Base-by-base conservation (phyloP, 192 early-diverging fungal species). In the Gigaspora rosea region DNA sequence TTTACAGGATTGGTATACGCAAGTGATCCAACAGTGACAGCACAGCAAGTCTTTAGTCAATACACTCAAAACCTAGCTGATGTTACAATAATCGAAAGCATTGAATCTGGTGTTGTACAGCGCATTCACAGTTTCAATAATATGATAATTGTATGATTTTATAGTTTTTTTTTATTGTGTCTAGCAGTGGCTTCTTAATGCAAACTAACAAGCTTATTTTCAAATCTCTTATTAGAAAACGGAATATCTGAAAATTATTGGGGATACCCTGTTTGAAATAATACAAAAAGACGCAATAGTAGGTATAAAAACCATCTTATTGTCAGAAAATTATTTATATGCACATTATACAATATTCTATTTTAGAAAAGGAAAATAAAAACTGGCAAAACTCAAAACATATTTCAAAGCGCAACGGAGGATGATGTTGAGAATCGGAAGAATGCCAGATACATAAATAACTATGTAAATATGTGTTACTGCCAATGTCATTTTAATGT, bases 181-280 rank as follows among this genome's bases (percentile, higher is more conserved):
- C 4, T 56, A 58, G 15, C 18, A 68, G 46, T 18, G 65, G 48
- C 13, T 51, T 68, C 47, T 4, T 68, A 68, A 33, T n/a, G 41
- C n/a, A 68, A 68, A 48, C 66, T 49, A n/a, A 68, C 6, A 50
- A 49, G 16, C 11, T 68, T 50, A 2, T 16, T 9, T 13, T 46
- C 12, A 68, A 50, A 49, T 54, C 8, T 51, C 13, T 51, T 51
- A 51, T 51, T 51, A 72, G 13, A 41, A 72, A 36, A 72, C 56
- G 18, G 52, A 72, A 72, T 72, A 32, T 52, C 18, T 72, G 33
- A 72, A 72, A 72, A 58, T 58, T 72, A 72, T 72, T 10, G 71
- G 71, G n/a, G 52, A 57, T 71, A 56, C 16, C 46, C 18, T 68
- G 47, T 4, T 68, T 5, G 22, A 71, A 71, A 48, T 11, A 71